Evolutionary conservation across 1,284 basidiomycete species (phyloP), one percentile per base, ranked within the genome.

Genomic region (Ustilago tritici): DNA sequence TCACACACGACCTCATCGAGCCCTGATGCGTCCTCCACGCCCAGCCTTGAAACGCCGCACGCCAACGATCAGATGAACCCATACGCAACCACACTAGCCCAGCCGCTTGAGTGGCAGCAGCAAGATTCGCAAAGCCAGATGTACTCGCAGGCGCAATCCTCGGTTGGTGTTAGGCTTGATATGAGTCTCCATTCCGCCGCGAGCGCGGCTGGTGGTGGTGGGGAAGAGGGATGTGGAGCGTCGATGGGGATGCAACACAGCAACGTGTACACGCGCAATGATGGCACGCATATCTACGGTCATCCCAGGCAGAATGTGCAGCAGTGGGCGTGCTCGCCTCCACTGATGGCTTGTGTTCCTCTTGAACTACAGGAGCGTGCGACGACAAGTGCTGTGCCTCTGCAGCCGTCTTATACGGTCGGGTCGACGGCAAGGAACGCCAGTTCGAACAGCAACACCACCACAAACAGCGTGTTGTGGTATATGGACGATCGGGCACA

Each of bases 1-100:
- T 36, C 56, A 8, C 54, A 57, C 40, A 54, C 54, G 1, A 31
- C 38, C 3, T 34, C 56, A 3, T 69, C 67, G 14, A 69, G 67
- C 40, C 61, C 61, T 11, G 52, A 32, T 31, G 34, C 49, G 7
- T 28, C 23, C 23, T 28, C 23, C 23, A 32, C 49, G 11, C 36
- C 52, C n/a, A 34, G 35, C 15, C 40, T 57, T 31, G 40, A 41
- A 28, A 57, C 56, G 15, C 57, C 57, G 7, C 32, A 47, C n/a
- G 41, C 46, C 5, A 7, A 17, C 28, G 57, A 59, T 4, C 14
- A 19, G 56, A 8, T 57, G 15, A 57, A 54, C 34, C 17, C 52
- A 8, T 54, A 54, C 52, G 32, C 32, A 7, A 23, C 5, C n/a
- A 14, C 46, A 49, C n/a, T 49, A 8, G 49, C 49, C 4, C 12